Conservation (phyloP, 2,329 filamentous ascomycete genomes). For the Phialophora macrospora region DNA sequence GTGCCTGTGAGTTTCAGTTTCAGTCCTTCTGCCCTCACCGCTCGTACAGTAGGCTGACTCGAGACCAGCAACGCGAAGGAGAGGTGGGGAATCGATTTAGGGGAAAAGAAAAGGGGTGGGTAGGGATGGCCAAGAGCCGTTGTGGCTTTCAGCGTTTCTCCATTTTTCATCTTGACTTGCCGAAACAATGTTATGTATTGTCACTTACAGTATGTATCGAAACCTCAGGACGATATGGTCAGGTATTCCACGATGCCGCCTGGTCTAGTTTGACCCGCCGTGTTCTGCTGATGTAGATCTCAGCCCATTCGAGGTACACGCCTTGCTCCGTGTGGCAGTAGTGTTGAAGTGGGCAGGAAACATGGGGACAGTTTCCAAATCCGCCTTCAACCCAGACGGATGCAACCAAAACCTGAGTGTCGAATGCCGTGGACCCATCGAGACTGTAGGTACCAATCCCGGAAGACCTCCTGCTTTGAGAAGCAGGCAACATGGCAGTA, state of each 20-base stretch:
- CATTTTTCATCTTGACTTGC: neutral
- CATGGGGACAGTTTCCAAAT: neutral
- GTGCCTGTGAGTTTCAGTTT: neutral
- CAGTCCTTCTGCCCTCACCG: neutral
- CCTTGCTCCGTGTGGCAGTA: neutral
- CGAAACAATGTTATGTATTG: conserved; percentile 3
- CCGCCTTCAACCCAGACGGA: neutral
- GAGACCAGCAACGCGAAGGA: neutral
- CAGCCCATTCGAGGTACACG: neutral
- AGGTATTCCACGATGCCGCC: neutral
- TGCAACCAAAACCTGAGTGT: neutral
- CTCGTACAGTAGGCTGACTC: neutral
- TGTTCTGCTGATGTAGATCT: conserved; percentile 7
- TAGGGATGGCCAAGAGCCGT: neutral
- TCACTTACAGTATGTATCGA: conserved; percentile 12
- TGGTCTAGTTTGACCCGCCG: neutral
- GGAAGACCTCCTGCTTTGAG: neutral
- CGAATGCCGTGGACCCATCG: neutral
- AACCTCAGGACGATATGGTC: neutral
- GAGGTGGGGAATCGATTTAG: neutral
- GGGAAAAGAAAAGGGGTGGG: neutral
- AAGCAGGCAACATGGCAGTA: neutral
- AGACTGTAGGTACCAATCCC: neutral
- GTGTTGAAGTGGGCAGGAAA: neutral
- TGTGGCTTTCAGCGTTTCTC: neutral